phyloP scores from a whole-genome alignment of 495 filamentous ascomycete genomes.

The Daldinia bambusicola region DNA sequence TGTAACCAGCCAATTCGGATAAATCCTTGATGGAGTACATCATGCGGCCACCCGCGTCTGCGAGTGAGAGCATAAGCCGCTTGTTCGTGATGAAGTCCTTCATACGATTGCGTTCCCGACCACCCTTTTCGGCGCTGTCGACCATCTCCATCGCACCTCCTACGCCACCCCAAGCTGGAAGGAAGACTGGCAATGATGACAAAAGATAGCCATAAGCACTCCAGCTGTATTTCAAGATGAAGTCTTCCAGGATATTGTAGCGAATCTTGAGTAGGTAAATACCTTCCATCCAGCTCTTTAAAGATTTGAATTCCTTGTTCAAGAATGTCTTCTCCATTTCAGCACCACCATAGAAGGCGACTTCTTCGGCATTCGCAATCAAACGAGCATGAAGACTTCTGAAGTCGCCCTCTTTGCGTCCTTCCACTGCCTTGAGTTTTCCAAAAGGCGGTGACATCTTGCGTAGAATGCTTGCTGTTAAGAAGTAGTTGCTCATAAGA shows the following conservation, averaged over 20 bases:
- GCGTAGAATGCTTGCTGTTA: conserved; percentile 87
- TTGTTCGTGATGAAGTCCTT: conserved; percentile 99
- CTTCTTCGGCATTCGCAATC: conserved; percentile 96
- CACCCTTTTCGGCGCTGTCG: conserved; percentile 55
- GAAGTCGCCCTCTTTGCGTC: conserved; percentile 92
- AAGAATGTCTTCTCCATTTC: conserved; percentile 92
- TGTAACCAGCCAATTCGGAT: conserved; percentile 93
- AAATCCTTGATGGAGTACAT: conserved; percentile 99
- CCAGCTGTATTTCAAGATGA: conserved; percentile 98
- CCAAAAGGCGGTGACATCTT: conserved; percentile 93
- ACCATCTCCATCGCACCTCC: conserved; percentile 74
- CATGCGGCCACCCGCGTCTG: conserved; percentile 95
- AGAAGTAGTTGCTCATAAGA: conserved; percentile 89
- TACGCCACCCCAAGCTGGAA: conserved; percentile 92
- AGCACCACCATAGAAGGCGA: conserved; percentile 97
- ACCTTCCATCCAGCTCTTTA: conserved; percentile 94
- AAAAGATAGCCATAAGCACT: conserved; percentile 96
- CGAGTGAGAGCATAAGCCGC: conserved; percentile 95
- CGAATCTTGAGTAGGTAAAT: conserved; percentile 96
- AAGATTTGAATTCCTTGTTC: conserved; percentile 86
- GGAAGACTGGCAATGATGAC: conserved; percentile 91
- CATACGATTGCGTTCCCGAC: conserved; percentile 85
- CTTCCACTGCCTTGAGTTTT: conserved; percentile 94
- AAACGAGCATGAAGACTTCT: conserved; percentile 87
- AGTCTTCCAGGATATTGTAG: conserved; percentile 99